Base-by-base conservation (phyloP, 2,329 filamentous ascomycete genomes). In the Cercospora zeae-maydis region DNA sequence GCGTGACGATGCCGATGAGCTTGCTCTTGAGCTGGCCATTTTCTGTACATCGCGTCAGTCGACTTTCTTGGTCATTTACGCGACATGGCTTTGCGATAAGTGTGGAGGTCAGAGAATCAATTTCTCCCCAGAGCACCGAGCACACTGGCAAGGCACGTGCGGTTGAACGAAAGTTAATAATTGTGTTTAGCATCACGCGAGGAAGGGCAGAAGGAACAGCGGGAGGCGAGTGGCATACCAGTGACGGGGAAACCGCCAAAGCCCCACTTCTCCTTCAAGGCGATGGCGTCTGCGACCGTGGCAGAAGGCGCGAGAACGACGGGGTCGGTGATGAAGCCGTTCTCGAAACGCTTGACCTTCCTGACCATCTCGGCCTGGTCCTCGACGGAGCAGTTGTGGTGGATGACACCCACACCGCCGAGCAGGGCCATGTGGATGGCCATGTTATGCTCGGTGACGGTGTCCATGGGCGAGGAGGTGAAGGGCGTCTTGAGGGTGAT, bases 101-200 rank as follows among this genome's bases (percentile, higher is more conserved):
- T 45, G 11, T 14, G 51, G 33, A 62, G 60, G 65, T 74, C 73
- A 75, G 73, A 74, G 37, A 53, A 57, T 67, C 53, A 37, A 57
- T 68, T 67, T 74, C 67, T 77, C 75, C 73, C 74, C 74, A 73
- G 65, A 57, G 67, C 72, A 63, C 69, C 59, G 63, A 67, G 70
- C 69, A 73, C 68, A 69, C 69, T 74, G 70, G 71, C 72, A 62
- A 69, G 70, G 81, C 90, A 89, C 86, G 88, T 96, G 85, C 91
- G 92, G 95, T 93, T 93, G 95, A 99, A 99, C 95, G 95, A 99
- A 99, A 99, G 95, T 98, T 98, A 97, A 90, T 86, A 78, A 78
- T 85, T 83, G 82, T 58, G 80, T 84, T 82, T 78, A 76, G 86
- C 95, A 96, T 96, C 91, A 92, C 82, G 79, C 71, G 80, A 80